These are phyloP conservation scores for Panicum virgatum DNA, from an alignment of 202 grass and related monocot genomes.

Conservation along the genomic window DNA sequence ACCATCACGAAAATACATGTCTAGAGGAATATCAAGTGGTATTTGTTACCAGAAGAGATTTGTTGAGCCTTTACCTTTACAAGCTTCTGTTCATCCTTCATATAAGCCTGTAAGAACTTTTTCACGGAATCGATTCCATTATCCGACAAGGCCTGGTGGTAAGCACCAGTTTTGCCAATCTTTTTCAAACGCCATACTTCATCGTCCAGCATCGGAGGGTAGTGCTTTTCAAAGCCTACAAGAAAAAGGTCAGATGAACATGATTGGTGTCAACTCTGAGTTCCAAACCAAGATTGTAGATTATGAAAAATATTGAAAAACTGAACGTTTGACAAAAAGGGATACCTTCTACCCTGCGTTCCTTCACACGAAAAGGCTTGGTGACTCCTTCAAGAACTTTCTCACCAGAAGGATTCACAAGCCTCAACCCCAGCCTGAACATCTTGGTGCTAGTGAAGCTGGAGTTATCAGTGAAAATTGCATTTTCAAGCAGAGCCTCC, in stretches of 20 bases:
- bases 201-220: conserved; percentile 49
- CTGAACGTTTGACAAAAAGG: not conserved
- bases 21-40: not conserved
- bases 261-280: not conserved
- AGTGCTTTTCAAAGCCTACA: conserved; percentile 64
- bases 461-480: conserved; percentile 76
- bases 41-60: not conserved
- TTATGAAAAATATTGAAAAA: not conserved
- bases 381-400: conserved; percentile 70
- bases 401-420: conserved; percentile 37
- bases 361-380: conserved; percentile 58
- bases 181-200: conserved; percentile 69
- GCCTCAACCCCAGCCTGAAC: conserved; percentile 66
- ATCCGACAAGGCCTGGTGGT: conserved; percentile 44
- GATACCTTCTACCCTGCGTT: conserved; percentile 62
- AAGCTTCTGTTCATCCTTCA: conserved; percentile 43
- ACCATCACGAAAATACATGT: not conserved
- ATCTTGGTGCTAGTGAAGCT: conserved; percentile 59
- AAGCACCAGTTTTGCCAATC: conserved; percentile 54
- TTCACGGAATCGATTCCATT: conserved; percentile 53
- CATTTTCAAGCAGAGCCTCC: conserved; percentile 43
- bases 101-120: conserved; percentile 50
- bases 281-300: not conserved
- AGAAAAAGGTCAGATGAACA: not conserved
- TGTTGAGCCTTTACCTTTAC: conserved; percentile 26